Evolutionary conservation across 2,329 filamentous ascomycete species (phyloP), one percentile per base, ranked within the genome.

Genomic region (Stagonosporopsis chrysanthemi): DNA sequence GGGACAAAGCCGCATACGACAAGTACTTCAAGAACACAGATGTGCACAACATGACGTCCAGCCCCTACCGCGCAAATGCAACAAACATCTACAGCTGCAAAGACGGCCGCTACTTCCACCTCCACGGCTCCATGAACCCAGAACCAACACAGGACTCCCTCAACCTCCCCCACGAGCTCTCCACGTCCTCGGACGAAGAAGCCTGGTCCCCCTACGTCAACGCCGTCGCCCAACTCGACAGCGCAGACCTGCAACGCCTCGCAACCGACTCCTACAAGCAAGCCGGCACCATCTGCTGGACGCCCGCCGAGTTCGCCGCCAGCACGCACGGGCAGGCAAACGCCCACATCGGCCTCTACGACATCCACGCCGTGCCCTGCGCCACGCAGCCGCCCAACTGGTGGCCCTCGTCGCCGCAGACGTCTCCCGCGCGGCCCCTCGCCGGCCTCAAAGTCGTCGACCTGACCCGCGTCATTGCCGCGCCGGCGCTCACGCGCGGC

Each of bases 381-480:
- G 47, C 60, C 0, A 61, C 68, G 1, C 75, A 78, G 36, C 58
- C 69, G 0, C 64, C 75, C 0, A 64, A 71, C 39, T 82, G 80
- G 80, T 83, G 81, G 81, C 75, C 76, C 4, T 66, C 75, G 8
- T 53, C 44, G 4, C 45, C 60, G 0, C 64, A 68, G 1, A 72
- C 78, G 0, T 75, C 74, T 5, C 56, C 75, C 0, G 62, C 67
- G 19, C 65, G 79, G 12, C 81, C 81, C 0, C 77, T 83, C 0
- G 79, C 78, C 1, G 81, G 82, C 0, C 67, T 83, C 35, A 81
- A 80, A 45, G 78, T 86, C 1, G 69, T 86, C 8, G 83, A 86
- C 52, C 63, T 83, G 4, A 78, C 77, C 7, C 71, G 82, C 3
- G 74, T 83, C 29, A 83, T 84, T 58, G 81, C 82, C 6, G 81